Base-by-base conservation (phyloP, 495 filamentous ascomycete species). In the Aspergillus sclerotioniger region DNA sequence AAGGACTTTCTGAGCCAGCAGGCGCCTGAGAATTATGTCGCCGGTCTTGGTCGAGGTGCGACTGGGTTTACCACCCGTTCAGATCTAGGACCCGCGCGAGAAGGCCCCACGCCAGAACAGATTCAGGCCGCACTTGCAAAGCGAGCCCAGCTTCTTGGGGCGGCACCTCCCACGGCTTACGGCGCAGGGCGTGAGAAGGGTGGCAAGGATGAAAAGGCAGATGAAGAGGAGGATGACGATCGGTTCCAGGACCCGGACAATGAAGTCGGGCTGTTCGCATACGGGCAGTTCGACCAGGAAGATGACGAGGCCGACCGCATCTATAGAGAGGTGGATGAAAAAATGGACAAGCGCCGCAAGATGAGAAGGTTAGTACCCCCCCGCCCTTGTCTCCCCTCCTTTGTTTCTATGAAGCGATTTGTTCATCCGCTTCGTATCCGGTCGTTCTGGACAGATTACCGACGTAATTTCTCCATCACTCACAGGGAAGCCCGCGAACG, bases 31-130 rank as follows among this genome's bases (percentile, higher is more conserved):
- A 99, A 98, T 75, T 99, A 99, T 65, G 95, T 99, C 43, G 94
- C 94, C 44, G 94, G 94, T 82, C 84, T 99, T 58, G 94, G 94
- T 74, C 89, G 94, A 81, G 94, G 94, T 71, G 94, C 94, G 5
- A 99, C 95, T 0, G 94, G 95, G 32, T 99, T 99, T 74, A 98
- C 94, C 6, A 99, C 94, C 12, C 87, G 95, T 32, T 97, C 92
- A 44, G 94, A 99, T 82, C 80, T 99, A 32, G 94, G 94, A 44
- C 95, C 95, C 37, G 95, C 95, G 52, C 86, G 94, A 60, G 94
- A 98, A 81, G 94, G 94, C 12, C 95, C 94, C 19, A 96, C 90
- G 57, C 94, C 97, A 68, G 94, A 99, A 63, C 92, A 96, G 71
- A 97, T 98, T 78, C 96, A 98, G 71, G 94, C 95, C 65, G 91